Evolutionary conservation across 371 early-diverging fungal species (phyloP).

Genomic region (Mortierella sp.): DNA sequence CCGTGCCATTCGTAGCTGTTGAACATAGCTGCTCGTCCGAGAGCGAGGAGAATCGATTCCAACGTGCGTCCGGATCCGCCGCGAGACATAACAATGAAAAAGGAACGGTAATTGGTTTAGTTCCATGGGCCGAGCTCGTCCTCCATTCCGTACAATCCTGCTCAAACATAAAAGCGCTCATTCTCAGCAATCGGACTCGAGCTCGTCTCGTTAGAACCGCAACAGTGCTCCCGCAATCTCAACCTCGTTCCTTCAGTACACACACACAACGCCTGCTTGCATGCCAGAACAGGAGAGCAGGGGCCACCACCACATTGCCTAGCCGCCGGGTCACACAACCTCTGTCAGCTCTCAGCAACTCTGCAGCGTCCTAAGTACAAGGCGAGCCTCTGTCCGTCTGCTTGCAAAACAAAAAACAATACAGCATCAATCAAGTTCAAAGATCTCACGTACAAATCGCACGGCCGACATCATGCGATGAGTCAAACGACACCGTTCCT

Average conservation of each 20-base stretch:
- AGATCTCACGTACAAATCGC: conserved; percentile 74
- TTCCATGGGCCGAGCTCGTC: conserved; percentile 7
- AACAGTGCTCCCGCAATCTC: background rate
- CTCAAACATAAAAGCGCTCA: background rate
- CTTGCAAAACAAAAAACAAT: conserved; percentile 12
- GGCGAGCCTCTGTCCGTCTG: background rate
- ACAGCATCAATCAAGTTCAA: conserved; percentile 9
- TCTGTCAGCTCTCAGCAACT: background rate
- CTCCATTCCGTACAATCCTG: conserved; percentile 6
- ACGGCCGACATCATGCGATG: conserved; percentile 69
- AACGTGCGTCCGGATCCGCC: conserved; percentile 6
- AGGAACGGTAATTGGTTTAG: conserved; percentile 14
- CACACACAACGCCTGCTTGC: background rate
- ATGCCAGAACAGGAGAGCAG: background rate
- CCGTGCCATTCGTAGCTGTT: conserved; percentile 86
- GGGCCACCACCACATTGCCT: background rate
- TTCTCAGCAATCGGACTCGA: conserved; percentile 3
- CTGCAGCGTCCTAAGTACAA: background rate
- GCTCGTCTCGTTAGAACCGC: background rate
- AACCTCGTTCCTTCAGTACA: background rate
- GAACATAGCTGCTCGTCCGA: conserved; percentile 65
- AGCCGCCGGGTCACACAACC: background rate
- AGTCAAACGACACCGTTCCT: conserved; percentile 82
- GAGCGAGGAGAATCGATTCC: background rate
- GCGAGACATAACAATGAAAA: conserved; percentile 13